Base-by-base conservation (phyloP, 495 filamentous ascomycete species). In the Usnea hakonensis region DNA sequence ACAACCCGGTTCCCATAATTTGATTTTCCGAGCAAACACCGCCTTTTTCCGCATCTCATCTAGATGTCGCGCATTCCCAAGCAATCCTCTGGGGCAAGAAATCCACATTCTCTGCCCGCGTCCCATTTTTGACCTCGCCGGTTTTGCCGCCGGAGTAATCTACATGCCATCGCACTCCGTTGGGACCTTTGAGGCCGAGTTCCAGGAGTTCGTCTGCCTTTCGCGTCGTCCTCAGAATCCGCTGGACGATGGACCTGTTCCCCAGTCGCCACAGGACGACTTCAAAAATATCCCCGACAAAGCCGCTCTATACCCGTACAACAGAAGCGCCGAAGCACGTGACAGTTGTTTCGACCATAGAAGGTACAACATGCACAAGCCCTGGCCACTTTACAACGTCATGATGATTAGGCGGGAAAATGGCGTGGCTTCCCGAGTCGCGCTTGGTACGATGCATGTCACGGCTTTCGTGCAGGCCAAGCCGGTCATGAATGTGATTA, bases 401-500 rank as follows among this genome's bases (percentile, higher is more conserved):
- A 41, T 58, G 35, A 41, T 58, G 33, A 43, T 58, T 58, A 37
- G 13, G 41, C n/a, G 56, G 56, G 36, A 44, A 2, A 2, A 58
- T 58, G 56, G 56, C n/a, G 36, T 58, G 33, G 33, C 56, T 58
- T 46, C 33, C 26, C 33, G 56, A 19, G 13, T 58, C 30, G 41
- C 26, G 38, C 10, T 58, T 44, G 56, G 56, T 44, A 21, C 16
- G 13, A 7, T 54, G 23, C 50, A 54, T 35, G 50, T 54, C 19
- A 54, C 50, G 10, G 50, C 50, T 35, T 54, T 54, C 19, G 26
- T 54, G 32, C 50, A 54, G 50, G 16, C 50, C 10, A 54, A 54
- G 50, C 50, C 50, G 50, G 19, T 62, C 26, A 61, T 62, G 54
- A 76, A 59, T 37, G 69, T 76, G 11, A 60, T 57, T 28, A 78